Evolutionary conservation across 768 basidiomycete genomes (phyloP), one percentile per base, ranked within the genome.

Genomic region (Suillus fuscotomentosus): DNA sequence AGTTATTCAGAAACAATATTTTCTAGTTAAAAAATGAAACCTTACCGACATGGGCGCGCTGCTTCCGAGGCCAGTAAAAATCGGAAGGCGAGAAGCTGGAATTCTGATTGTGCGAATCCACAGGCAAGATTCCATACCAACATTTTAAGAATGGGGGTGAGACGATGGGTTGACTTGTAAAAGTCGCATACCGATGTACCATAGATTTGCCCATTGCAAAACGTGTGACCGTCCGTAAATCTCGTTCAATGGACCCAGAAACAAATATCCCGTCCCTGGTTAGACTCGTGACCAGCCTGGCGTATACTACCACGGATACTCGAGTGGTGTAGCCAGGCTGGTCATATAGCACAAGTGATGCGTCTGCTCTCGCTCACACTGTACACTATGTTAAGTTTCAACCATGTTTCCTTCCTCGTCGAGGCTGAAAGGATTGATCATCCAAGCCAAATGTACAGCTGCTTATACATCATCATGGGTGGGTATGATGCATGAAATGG

Each of bases 61-160:
- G 0, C 91, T 91, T 38, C 91, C 91, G 2, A 92, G 63, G 3
- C 91, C 90, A 0, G 89, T 76, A 3, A 92, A 66, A 92, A 85
- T 24, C 90, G 84, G 68, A 92, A 92, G 0, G 79, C 86, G 56
- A 91, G 84, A 14, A 91, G 75, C 67, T 90, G 83, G 0, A 74
- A 77, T 62, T 80, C 79, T 61, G 79, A 88, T 60, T 82, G 81
- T 0, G 89, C 86, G 63, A 90, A 91, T 0, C 87, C 86, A 67
- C 87, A 88, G 31, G 24, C 88, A 20, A 86, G 68, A 73, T 84
- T 90, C 89, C 83, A 91, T 11, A 71, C 90, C 79, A 53, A 3
- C 67, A 68, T 66, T 20, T 31, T 0, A 31, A 59, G 55, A 45
- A 9, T 51, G 20, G 41, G 6, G 15, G 11, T 69, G 36, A 22